Percentiles rank a stretch among this genome's conserved stretches.
Evolutionary conservation across 495 filamentous ascomycete species (phyloP).

Genomic region (Penicillium cinerascens): DNA sequence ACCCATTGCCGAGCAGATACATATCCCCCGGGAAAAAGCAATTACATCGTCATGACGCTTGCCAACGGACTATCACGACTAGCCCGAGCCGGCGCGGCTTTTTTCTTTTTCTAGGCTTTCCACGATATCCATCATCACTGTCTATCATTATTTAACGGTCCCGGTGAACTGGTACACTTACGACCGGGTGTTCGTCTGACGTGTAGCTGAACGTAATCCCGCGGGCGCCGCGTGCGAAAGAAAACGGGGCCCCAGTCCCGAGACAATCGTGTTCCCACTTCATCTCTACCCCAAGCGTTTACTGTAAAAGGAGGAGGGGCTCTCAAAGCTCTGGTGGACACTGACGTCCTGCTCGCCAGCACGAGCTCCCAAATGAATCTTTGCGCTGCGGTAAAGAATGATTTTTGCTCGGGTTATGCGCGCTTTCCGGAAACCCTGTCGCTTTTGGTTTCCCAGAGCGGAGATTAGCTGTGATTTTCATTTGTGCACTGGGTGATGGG

Average conservation of each 20-base stretch:
- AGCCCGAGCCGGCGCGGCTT: neutral
- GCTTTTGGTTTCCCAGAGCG: neutral
- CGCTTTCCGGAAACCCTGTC: neutral
- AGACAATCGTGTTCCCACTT: neutral
- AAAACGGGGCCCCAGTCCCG: neutral
- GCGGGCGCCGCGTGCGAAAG: neutral
- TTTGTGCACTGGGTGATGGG: neutral
- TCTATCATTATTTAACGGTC: neutral
- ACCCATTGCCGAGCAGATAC: neutral
- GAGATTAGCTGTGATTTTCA: neutral
- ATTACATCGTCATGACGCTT: neutral
- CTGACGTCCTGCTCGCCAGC: neutral
- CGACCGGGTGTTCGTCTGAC: neutral
- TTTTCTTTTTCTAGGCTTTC: neutral
- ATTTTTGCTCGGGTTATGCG: neutral
- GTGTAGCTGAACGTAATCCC: constrained; percentile 6
- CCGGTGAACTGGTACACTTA: constrained; percentile 8
- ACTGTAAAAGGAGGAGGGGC: neutral
- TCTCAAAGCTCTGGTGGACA: constrained; percentile 3
- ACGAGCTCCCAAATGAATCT: neutral
- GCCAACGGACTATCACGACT: neutral
- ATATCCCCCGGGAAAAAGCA: neutral
- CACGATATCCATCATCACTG: neutral
- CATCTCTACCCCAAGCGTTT: neutral
- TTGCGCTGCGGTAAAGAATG: neutral